Conservation (phyloP, 306 rosid species). For the Trichosanthes truncata region DNA sequence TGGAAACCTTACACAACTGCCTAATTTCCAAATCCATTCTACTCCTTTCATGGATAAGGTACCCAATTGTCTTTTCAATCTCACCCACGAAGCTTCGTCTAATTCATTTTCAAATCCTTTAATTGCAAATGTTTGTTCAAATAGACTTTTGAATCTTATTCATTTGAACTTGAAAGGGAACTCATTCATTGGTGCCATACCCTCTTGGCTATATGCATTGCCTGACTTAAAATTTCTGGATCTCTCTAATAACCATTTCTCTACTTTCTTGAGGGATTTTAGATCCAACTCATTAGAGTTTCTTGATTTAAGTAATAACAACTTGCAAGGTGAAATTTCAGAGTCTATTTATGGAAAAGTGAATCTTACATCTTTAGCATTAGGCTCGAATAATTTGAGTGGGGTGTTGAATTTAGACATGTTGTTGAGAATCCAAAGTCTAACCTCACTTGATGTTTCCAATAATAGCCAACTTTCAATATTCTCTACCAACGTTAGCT, state of each 20-base stretch:
- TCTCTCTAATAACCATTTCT: background rate
- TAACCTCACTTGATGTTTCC: background rate
- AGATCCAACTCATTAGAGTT: background rate
- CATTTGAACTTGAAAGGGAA: background rate
- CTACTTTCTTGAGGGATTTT: background rate
- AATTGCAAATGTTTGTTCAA: too few species aligned
- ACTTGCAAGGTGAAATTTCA: background rate
- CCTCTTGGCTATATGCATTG: background rate
- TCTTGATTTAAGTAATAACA: background rate
- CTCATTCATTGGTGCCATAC: background rate
- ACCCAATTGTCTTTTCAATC: too few species aligned
- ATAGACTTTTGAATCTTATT: background rate
- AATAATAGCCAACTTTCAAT: background rate
- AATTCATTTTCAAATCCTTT: too few species aligned
- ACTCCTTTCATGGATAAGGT: too few species aligned
- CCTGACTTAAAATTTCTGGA: background rate
- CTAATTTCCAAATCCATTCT: too few species aligned
- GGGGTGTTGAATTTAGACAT: background rate
- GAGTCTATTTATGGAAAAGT: slow-evolving; percentile 5
- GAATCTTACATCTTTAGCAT: rapidly evolving
- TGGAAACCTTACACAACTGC: too few species aligned
- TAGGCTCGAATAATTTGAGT: slow-evolving; percentile 13
- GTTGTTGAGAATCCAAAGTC: background rate
- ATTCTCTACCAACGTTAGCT: background rate
- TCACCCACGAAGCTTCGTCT: too few species aligned